These are phyloP conservation scores for Carex cristatella DNA, from an alignment of 176 grass and related monocot genomes.

Conservation along the genomic window DNA sequence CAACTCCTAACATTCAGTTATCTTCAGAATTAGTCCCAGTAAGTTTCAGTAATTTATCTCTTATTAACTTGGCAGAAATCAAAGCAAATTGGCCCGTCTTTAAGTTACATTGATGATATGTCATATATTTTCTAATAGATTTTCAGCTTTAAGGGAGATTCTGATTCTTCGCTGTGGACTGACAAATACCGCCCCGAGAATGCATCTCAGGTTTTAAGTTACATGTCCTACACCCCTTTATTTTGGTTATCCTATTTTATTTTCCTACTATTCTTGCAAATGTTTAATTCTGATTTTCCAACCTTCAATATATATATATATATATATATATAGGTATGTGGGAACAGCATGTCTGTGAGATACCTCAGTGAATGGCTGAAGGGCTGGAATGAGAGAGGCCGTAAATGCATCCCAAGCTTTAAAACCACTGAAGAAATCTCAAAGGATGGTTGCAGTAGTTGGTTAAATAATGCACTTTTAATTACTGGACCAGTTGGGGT, in stretches of 20 bases:
- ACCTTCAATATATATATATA: neutral
- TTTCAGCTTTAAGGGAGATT: slow-evolving; percentile 33
- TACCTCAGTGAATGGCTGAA: slow-evolving; percentile 78
- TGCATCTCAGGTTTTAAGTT: slow-evolving; percentile 58
- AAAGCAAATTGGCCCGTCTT: neutral
- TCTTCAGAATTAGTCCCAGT: neutral
- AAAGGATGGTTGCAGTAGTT: slow-evolving; percentile 40
- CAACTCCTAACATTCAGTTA: neutral
- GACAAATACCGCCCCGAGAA: slow-evolving; percentile 83
- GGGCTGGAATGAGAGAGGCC: slow-evolving; percentile 70
- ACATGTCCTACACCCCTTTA: neutral
- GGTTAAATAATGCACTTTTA: slow-evolving; percentile 61
- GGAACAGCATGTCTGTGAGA: slow-evolving; percentile 57
- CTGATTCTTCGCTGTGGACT: slow-evolving; percentile 54
- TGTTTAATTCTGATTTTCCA: neutral
- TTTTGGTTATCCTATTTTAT: slow-evolving; percentile 13
- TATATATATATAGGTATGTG: slow-evolving; percentile 65
- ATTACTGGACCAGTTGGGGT: slow-evolving; percentile 98
- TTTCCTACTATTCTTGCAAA: neutral
- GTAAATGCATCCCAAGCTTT: slow-evolving; percentile 28
- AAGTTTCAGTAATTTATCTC: slow-evolving; percentile 2
- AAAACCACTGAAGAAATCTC: slow-evolving; percentile 23
- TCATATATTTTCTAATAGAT: neutral
- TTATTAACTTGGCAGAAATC: neutral
- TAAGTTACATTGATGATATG: neutral